Evolutionary conservation across 169 alveolate species (phyloP).

Genomic region (Plasmodium vinckei): DNA sequence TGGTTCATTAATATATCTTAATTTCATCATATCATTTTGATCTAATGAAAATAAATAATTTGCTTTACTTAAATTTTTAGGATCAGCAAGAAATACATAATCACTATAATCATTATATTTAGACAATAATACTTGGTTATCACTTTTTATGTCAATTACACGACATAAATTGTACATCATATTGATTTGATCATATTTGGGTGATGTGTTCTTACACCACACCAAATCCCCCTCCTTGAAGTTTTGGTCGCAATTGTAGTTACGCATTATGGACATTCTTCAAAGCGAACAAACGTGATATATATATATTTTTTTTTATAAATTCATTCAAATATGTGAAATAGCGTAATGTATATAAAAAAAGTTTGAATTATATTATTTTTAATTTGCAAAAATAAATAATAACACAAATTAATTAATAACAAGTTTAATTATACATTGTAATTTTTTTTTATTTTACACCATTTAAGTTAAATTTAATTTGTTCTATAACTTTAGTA

Average conservation of each 20-base stretch:
- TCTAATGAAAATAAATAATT: constrained; percentile 35
- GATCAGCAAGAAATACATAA: constrained; percentile 8
- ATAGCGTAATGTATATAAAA: too few relatives aligned
- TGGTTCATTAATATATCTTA: constrained; percentile 50
- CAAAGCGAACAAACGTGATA: not conserved
- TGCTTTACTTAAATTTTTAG: constrained; percentile 26
- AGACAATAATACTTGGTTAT: constrained; percentile 28
- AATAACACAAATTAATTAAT: too few relatives aligned
- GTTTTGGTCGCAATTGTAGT: not conserved
- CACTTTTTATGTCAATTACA: constrained; percentile 15
- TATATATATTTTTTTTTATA: too few relatives aligned
- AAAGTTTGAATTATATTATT: too few relatives aligned
- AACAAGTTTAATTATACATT: too few relatives aligned
- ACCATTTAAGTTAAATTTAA: not conserved
- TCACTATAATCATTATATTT: constrained; percentile 29
- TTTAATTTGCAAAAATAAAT: too few relatives aligned
- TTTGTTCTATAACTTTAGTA: not conserved
- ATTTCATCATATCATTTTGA: constrained; percentile 55
- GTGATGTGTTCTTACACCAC: constrained; percentile 38
- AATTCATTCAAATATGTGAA: too few relatives aligned
- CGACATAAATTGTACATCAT: constrained; percentile 34
- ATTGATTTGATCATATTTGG: constrained; percentile 18
- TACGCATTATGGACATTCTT: not conserved
- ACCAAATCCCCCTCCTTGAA: constrained; percentile 66
- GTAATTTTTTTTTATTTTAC: not conserved